Evolutionary conservation across 73 alveolate genomes (phyloP), one percentile per base, ranked within the genome.

Genomic region (Uronychia setigera): DNA sequence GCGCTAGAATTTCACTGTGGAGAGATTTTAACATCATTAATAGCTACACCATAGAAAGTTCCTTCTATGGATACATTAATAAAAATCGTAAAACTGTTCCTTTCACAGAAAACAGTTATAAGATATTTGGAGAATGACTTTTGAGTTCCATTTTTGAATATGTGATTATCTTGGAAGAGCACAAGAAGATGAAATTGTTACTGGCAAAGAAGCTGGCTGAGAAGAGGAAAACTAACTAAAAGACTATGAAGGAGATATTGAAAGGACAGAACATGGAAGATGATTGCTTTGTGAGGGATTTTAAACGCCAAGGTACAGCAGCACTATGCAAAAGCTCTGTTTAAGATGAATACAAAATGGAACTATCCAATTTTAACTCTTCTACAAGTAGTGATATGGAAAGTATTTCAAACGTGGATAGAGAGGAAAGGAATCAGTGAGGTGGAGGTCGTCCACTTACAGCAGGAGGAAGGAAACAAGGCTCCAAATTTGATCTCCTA

Each of bases 1-100:
- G 95, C 31, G 94, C 93, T 1, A 77, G 98, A 29, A 74, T 91
- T 31, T 33, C 91, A n/a, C 29, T 94, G 32, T 92, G 91, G 89
- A 91, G 93, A 86, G 94, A 88, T 31, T 79, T 32, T 29, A 85
- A 90, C 35, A 83, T 84, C 0, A 90, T 87, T 14, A 33, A 76
- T 26, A 67, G 80, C 46, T 90, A 79, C 59, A 90, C 95, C 26
- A 85, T 90, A 25, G 91, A 85, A 30, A 32, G 82, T 25, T 46
- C 67, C 67, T 46, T 46, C 58, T 30, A 60, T 27, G 91, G 91
- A 0, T 85, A 34, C 60, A 14, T 85, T 1, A 78, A 78, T 32
- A 85, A 58, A 31, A 57, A 82, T 1, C 9, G 91, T 29, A 25
- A 85, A 31, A 85, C 85, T 0, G 79, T 76, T 13, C 57, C 74